Conservation (phyloP, 129 eudicot genomes). For the Artemisia annua region DNA sequence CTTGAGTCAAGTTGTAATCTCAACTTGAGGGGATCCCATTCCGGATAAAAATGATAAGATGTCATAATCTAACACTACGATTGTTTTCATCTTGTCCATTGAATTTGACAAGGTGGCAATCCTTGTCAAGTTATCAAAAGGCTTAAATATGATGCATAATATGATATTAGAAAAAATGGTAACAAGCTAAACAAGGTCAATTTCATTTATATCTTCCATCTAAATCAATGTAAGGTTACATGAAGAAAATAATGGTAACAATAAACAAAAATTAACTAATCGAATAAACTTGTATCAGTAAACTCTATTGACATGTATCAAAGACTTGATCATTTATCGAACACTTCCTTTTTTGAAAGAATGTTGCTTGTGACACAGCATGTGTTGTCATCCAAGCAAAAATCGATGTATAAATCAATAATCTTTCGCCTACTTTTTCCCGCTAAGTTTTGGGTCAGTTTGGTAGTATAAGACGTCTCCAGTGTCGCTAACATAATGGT, state of each 20-base stretch:
- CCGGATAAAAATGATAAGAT: no score
- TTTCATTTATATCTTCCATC: conserved; percentile 1
- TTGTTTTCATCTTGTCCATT: no score
- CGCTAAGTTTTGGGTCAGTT: conserved; percentile 42
- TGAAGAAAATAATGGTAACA: conserved; percentile 1
- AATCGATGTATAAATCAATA: not conserved
- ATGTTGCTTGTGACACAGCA: conserved; percentile 8
- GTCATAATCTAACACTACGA: no score
- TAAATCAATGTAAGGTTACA: conserved; percentile 19
- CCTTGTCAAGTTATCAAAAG: no score
- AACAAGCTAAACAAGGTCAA: no score
- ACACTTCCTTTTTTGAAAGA: conserved; percentile 9
- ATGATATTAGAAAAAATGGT: no score
- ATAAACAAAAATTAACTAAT: conserved; percentile 13
- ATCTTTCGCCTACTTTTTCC: conserved; percentile 4
- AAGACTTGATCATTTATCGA: not conserved
- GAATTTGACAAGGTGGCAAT: no score
- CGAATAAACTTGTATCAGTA: not conserved
- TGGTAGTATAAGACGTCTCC: conserved; percentile 59
- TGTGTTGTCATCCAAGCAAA: conserved; percentile 2
- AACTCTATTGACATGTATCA: conserved; percentile 13
- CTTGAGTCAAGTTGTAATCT: no score
- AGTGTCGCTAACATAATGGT: conserved; percentile 56
- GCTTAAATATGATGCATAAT: no score
- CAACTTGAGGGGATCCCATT: no score